Percentiles rank a stretch among this genome's conserved stretches.
These are phyloP conservation scores for Ophiostoma triangulosporum DNA, from an alignment of 2,329 filamentous ascomycete genomes.

Conservation along the genomic window DNA sequence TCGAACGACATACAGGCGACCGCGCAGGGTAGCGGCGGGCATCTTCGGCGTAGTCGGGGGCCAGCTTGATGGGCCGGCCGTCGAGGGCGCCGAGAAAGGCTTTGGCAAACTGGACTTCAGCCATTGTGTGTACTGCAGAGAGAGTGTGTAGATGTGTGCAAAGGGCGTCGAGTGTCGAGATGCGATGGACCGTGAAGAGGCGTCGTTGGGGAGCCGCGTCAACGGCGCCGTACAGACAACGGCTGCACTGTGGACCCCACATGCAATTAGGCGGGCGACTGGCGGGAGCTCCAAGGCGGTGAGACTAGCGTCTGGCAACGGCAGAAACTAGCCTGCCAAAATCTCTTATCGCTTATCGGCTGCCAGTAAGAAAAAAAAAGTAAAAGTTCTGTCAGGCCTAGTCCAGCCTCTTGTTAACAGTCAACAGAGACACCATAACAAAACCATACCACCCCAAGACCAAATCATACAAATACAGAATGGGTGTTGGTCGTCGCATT, in stretches of 20 bases:
- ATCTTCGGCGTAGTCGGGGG: slow-evolving; percentile 84
- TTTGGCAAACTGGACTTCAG: slow-evolving; percentile 76
- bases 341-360: slow-evolving; percentile 12
- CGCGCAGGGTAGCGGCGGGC: slow-evolving; percentile 63
- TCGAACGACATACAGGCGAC: slow-evolving; percentile 51
- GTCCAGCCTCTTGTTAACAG: neutral
- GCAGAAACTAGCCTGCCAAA: neutral
- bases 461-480: slow-evolving; percentile 27
- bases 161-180: neutral
- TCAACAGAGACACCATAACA: neutral
- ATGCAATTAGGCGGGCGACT: neutral
- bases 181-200: neutral
- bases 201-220: neutral
- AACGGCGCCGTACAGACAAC: neutral
- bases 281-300: neutral
- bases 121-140: slow-evolving; percentile 52
- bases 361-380: slow-evolving; percentile 1
- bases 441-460: neutral
- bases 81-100: slow-evolving; percentile 71
- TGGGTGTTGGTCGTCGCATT: slow-evolving; percentile 84
- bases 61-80: slow-evolving; percentile 64
- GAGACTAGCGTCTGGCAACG: neutral
- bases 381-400: slow-evolving; percentile 7
- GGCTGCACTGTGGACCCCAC: neutral
- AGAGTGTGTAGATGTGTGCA: neutral